Conservation (phyloP, 495 filamentous ascomycete species). For the Amniculicola lignicola region DNA sequence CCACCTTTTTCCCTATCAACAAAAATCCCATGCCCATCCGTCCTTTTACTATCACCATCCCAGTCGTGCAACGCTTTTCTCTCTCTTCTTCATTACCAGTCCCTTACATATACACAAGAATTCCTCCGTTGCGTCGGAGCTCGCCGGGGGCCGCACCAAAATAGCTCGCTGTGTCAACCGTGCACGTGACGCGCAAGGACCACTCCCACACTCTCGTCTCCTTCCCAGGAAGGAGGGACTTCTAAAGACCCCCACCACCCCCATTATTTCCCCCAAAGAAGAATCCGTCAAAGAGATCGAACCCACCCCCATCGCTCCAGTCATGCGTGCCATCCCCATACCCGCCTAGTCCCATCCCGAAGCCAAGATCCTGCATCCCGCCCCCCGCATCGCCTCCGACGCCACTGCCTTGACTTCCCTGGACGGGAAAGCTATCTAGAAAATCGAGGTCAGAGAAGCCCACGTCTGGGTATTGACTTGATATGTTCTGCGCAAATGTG, state of each 20-base stretch:
- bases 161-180: too few species aligned
- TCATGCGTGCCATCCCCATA: constrained; percentile 73
- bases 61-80: too few species aligned
- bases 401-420: constrained; percentile 12
- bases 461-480: constrained; percentile 38
- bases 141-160: too few species aligned
- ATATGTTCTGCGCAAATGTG: constrained; percentile 25
- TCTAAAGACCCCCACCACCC: neutral
- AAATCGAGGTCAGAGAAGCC: constrained; percentile 39
- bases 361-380: constrained; percentile 55
- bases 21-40: too few species aligned
- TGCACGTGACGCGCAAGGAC: too few species aligned
- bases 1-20: too few species aligned
- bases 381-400: constrained; percentile 9
- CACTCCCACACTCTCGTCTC: too few species aligned
- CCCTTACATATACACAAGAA: too few species aligned
- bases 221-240: too few species aligned
- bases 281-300: constrained; percentile 87
- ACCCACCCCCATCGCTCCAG: constrained; percentile 71
- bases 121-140: too few species aligned
- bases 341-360: constrained; percentile 70
- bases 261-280: constrained; percentile 87
- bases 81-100: too few species aligned
- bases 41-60: too few species aligned
- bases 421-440: constrained; percentile 35